Evolutionary conservation across 495 filamentous ascomycete genomes (phyloP), one percentile per base, ranked within the genome.

Genomic region (Xylaria acuta): DNA sequence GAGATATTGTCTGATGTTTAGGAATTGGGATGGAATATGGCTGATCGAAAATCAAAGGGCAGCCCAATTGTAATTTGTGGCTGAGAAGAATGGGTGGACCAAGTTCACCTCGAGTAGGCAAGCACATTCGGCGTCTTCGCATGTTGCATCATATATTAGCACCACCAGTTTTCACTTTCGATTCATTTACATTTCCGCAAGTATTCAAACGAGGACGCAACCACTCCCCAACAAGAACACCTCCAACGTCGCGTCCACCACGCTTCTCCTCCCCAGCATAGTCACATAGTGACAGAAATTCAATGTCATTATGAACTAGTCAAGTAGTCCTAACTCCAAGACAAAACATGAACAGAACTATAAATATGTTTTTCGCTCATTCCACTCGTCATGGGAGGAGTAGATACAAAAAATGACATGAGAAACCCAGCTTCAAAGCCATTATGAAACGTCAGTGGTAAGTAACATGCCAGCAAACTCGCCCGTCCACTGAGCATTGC

Each of bases 81-180:
- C 88, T 27, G 87, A 90, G 75, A 82, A 79, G 74, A 85, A 93
- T 73, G 87, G 89, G n/a, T 94, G 90, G 91, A 93, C 91, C 8
- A 90, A 90, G 78, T 93, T 93, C 60, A 45, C 45, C 20, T 43
- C 38, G n/a, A 64, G 58, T 62, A 36, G n/a, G n/a, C n/a, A n/a
- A 62, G 58, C 20, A 8, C 18, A 16, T 3, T 47, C 18, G 20
- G 18, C 45, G 20, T 47, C 45, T 47, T 47, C 16, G n/a, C n/a
- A n/a, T n/a, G n/a, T n/a, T n/a, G n/a, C n/a, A 47, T 47, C 45
- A 5, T 41, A 1, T 47, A 47, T n/a, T n/a, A 47, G 45, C 20
- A 3, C 16, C 18, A 18, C 45, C 5, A 27, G 22, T 9, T 27
- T 27, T 54, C 36, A n/a, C 20, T 62, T n/a, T 5, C 27, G 9